These are phyloP conservation scores for Malassezia obtusa DNA, from an alignment of 1,284 basidiomycete genomes.

Conservation along the genomic window DNA sequence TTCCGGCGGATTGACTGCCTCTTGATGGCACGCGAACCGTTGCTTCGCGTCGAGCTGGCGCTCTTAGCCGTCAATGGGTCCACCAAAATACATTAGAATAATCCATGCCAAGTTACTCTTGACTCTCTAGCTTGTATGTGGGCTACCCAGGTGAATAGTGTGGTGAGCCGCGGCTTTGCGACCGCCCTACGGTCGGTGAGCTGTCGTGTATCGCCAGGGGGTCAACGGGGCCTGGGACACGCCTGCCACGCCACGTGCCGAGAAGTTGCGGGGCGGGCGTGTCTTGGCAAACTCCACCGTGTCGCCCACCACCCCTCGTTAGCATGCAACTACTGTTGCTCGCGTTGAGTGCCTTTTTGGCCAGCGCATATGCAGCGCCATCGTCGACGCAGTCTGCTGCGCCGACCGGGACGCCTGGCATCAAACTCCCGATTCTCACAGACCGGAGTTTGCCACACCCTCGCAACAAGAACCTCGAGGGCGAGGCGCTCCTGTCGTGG, in stretches of 20 bases:
- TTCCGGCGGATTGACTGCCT: not conserved
- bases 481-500: conserved; percentile 4
- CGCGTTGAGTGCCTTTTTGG: not conserved
- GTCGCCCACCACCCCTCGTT: too few relatives aligned
- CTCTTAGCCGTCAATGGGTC: conserved; percentile 18
- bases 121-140: not conserved
- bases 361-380: not conserved
- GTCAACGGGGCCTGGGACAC: too few relatives aligned
- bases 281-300: too few relatives aligned
- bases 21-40: conserved; percentile 16
- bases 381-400: not conserved
- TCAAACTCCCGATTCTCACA: conserved; percentile 1
- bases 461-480: conserved; percentile 6
- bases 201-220: too few relatives aligned
- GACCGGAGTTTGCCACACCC: conserved; percentile 4
- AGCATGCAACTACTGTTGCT: not conserved
- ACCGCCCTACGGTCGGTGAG: too few relatives aligned
- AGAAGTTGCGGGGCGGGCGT: too few relatives aligned
- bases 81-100: conserved; percentile 9
- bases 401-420: not conserved
- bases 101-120: not conserved
- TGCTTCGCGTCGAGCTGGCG: conserved; percentile 19
- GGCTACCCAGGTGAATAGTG: not conserved
- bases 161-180: too few relatives aligned
- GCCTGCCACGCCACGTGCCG: not conserved